Base-by-base conservation (phyloP, 345 rosid genomes). In the Xanthoceras sorbifolium region DNA sequence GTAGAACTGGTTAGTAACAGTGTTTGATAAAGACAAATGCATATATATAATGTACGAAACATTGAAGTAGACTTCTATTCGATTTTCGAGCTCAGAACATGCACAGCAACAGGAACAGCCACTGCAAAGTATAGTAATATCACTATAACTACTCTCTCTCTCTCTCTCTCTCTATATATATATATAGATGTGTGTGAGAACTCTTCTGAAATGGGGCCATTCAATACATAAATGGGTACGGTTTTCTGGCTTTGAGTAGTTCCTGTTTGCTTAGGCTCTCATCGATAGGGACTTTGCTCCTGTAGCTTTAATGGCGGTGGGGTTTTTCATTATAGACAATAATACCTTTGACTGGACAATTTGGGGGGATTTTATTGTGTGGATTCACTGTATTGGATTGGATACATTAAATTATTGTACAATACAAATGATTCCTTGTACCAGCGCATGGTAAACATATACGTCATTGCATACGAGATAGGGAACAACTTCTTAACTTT, bases 391-490 rank as follows among this genome's bases (percentile, higher is more conserved):
- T 46, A 11, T 46, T n/a, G n/a, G n/a, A n/a, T n/a, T n/a, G n/a
- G 50, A 38, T 1, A 36, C 69, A 38, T 36, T 29, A 44, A 10
- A 6, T 18, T 31, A 64, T 64, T 32, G 40, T 36, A 5, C 40
- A 36, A 36, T 36, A 36, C n/a, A 40, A 67, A 67, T 67, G 32
- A 67, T 67, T 67, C 12, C 32, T 23, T 67, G 71, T 67, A 54
- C 54, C 42, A 40, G 32, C 71, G 15, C 54, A 42, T 14, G 4
- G 31, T 42, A 17, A 67, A 23, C n/a, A n/a, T 23, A 0, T 67
- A n/a, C 55, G 54, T 67, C 55, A 23, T 1, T 23, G 6, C 9
- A 38, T 15, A 22, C 1, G 20, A 66, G 29, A 48, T n/a, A 5
- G n/a, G 54, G 18, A 15, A 4, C 54, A 4, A 42, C n/a, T n/a